phyloP scores from a whole-genome alignment of 1,139 yeast genomes.

The Candida pseudocylindracea region DNA sequence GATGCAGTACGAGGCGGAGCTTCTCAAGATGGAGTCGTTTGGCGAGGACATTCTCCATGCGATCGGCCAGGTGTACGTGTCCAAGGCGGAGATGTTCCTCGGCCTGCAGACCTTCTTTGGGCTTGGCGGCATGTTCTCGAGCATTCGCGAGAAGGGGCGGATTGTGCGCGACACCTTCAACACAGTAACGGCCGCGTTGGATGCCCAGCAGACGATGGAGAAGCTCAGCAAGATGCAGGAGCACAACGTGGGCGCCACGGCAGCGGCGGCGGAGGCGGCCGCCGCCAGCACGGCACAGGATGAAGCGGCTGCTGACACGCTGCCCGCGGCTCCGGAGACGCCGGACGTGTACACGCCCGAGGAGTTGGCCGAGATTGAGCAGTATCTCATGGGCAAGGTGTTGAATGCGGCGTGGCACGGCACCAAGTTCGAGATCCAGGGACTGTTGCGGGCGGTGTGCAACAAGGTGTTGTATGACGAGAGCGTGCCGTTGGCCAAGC shows the following conservation, averaged over 20 bases:
- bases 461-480: slow-evolving; percentile 52
- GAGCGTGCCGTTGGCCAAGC: slow-evolving; percentile 25
- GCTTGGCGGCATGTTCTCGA: slow-evolving; percentile 66
- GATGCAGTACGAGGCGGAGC: slow-evolving; percentile 64
- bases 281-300: too few species aligned
- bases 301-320: slow-evolving; percentile 2
- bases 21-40: slow-evolving; percentile 81
- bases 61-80: slow-evolving; percentile 54
- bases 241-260: slow-evolving; percentile 2
- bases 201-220: slow-evolving; percentile 77
- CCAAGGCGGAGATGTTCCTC: slow-evolving; percentile 38
- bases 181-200: slow-evolving; percentile 68
- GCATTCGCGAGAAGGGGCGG: slow-evolving; percentile 72
- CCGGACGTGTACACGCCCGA: slow-evolving; percentile 50
- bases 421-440: slow-evolving; percentile 69
- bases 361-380: slow-evolving; percentile 70
- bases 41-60: slow-evolving; percentile 82
- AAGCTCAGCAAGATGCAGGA: slow-evolving; percentile 51
- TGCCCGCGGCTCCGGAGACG: too few species aligned
- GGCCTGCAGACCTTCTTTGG: slow-evolving; percentile 35
- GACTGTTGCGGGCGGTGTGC: slow-evolving; percentile 76
- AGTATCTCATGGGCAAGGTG: slow-evolving; percentile 71
- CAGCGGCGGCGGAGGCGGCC: slow-evolving; percentile 1
- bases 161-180: slow-evolving; percentile 70
- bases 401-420: slow-evolving; percentile 96